These are phyloP conservation scores for Pestalotiopsis sp. DNA, from an alignment of 2,329 filamentous ascomycete species.

Conservation along the genomic window DNA sequence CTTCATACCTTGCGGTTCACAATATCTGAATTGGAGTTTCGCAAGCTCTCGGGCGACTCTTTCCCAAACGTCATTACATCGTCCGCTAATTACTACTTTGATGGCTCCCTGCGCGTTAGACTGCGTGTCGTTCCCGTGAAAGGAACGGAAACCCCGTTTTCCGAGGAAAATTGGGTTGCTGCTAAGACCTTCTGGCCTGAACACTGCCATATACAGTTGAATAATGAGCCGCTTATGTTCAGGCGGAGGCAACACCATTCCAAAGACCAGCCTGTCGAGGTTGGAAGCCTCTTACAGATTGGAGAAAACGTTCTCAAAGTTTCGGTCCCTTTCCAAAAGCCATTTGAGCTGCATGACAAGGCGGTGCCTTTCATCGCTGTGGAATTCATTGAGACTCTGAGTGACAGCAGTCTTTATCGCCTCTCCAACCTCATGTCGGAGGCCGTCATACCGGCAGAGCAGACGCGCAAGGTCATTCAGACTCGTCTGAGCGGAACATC, in stretches of 20 bases:
- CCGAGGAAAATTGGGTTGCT: conserved; percentile 60
- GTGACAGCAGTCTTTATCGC: conserved; percentile 43
- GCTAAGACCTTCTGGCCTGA: conserved; percentile 71
- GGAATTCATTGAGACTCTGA: conserved; percentile 64
- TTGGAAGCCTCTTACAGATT: conserved; percentile 59
- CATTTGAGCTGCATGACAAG: conserved; percentile 8
- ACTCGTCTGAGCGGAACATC: conserved; percentile 37
- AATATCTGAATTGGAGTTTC: conserved; percentile 37
- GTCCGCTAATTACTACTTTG: conserved; percentile 39
- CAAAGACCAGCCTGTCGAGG: conserved; percentile 73
- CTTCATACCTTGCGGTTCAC: conserved; percentile 48
- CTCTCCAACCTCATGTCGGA: conserved; percentile 31
- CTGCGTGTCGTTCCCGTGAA: conserved; percentile 60
- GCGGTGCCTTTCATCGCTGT: conserved; percentile 65
- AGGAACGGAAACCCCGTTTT: conserved; percentile 25
- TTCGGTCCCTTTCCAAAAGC: conserved; percentile 33
- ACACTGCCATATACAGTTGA: conserved; percentile 68
- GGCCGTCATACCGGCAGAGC: conserved; percentile 40
- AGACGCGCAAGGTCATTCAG: conserved; percentile 60
- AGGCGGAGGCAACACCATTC: conserved; percentile 72
- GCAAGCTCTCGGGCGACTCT: conserved; percentile 34
- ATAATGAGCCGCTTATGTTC: conserved; percentile 55
- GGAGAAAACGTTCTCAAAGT: conserved; percentile 66
- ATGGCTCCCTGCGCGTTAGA: conserved; percentile 63
- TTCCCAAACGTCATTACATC: conserved; percentile 26